Evolutionary conservation across 257 asterid species (phyloP).

Genomic region (Pogostemon cablin): DNA sequence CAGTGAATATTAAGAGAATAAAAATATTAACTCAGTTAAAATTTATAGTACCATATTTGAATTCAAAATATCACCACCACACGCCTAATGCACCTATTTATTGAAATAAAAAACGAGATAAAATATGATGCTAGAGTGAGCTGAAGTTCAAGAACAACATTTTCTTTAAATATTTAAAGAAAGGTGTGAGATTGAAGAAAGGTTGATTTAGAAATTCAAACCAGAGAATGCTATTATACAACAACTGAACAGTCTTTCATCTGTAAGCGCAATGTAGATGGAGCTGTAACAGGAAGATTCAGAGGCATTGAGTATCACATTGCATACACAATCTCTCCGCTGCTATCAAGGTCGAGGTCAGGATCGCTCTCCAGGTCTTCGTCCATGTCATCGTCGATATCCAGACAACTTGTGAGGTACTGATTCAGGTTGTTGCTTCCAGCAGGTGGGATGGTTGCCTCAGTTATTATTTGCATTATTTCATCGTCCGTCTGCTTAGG

Average conservation of each 20-base stretch:
- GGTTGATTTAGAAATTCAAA: constrained; percentile 22
- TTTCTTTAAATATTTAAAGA: background rate
- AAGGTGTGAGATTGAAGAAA: background rate
- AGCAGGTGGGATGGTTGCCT: constrained; percentile 90
- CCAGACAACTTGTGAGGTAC: constrained; percentile 77
- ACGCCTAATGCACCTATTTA: too few relatives aligned
- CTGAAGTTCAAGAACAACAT: background rate
- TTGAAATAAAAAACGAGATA: too few relatives aligned
- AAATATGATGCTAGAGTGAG: too few relatives aligned
- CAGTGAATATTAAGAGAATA: too few relatives aligned
- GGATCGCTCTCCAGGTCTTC: constrained; percentile 93
- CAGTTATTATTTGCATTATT: constrained; percentile 87
- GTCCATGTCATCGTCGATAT: constrained; percentile 93
- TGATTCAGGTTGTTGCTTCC: constrained; percentile 69
- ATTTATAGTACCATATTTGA: too few relatives aligned
- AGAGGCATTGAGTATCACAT: constrained; percentile 44
- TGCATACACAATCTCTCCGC: constrained; percentile 92
- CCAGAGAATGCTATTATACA: constrained; percentile 24
- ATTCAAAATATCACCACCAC: too few relatives aligned
- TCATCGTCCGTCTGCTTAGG: constrained; percentile 82
- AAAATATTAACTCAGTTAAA: too few relatives aligned
- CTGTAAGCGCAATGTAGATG: constrained; percentile 13
- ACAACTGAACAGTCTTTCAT: constrained; percentile 25
- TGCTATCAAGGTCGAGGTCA: constrained; percentile 91
- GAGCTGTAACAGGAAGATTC: constrained; percentile 1